Evolutionary conservation across 805 yeast genomes (phyloP).

Genomic region (Kluyveromyces nonfermentans): DNA sequence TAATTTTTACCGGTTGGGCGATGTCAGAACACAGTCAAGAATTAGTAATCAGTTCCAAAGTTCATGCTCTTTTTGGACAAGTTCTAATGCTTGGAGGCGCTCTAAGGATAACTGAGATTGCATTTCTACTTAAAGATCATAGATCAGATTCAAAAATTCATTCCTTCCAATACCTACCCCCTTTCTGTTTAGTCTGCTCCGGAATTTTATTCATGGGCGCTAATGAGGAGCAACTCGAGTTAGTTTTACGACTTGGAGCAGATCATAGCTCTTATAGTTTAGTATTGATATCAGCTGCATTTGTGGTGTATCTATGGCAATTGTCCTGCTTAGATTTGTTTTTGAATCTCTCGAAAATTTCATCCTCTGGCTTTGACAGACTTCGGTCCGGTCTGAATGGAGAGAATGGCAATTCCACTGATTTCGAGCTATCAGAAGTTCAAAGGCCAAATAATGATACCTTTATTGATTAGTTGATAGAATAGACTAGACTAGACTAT

Average conservation of each 20-base stretch:
- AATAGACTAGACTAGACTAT: too few relatives aligned
- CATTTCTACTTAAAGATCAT: slow-evolving; percentile 62
- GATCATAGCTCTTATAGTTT: slow-evolving; percentile 80
- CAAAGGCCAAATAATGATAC: too few relatives aligned
- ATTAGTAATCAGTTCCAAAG: slow-evolving; percentile 68
- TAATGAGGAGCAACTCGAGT: slow-evolving; percentile 72
- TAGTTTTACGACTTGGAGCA: slow-evolving; percentile 66
- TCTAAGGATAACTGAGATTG: slow-evolving; percentile 67
- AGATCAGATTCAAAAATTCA: slow-evolving; percentile 38
- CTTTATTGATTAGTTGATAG: not conserved
- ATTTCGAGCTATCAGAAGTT: not conserved
- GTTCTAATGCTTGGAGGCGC: slow-evolving; percentile 73
- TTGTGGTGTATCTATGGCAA: slow-evolving; percentile 59
- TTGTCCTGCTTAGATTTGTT: slow-evolving; percentile 52
- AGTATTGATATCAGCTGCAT: slow-evolving; percentile 62
- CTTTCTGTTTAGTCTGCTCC: slow-evolving; percentile 66
- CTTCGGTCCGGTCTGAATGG: not conserved
- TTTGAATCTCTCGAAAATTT: slow-evolving; percentile 27
- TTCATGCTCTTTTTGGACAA: slow-evolving; percentile 79
- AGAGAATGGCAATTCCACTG: not conserved
- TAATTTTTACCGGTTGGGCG: slow-evolving; percentile 87
- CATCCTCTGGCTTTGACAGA: not conserved
- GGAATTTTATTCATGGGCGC: slow-evolving; percentile 90
- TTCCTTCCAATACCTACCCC: slow-evolving; percentile 80
- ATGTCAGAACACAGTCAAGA: slow-evolving; percentile 86